phyloP scores from a whole-genome alignment of 2,329 filamentous ascomycete genomes.

The Sordariomycetes sp. region DNA sequence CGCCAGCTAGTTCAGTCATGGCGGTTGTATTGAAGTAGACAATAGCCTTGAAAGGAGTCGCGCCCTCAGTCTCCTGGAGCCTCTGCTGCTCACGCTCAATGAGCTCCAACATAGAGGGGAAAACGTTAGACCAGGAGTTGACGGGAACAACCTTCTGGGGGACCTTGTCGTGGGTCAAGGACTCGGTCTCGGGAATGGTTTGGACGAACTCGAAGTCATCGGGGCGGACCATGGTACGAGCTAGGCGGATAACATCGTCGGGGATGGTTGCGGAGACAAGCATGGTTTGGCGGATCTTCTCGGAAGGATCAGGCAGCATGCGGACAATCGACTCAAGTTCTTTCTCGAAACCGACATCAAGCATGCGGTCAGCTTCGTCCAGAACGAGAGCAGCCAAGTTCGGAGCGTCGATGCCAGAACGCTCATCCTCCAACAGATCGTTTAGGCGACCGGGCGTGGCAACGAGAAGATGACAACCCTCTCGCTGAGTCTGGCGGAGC shows the following conservation, averaged over 20 bases:
- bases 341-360: slow-evolving; percentile 79
- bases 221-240: slow-evolving; percentile 67
- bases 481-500: slow-evolving; percentile 55
- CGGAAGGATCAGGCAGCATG: slow-evolving; percentile 50
- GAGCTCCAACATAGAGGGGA: slow-evolving; percentile 72
- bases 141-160: slow-evolving; percentile 68
- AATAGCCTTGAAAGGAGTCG: slow-evolving; percentile 83
- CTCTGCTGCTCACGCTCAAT: slow-evolving; percentile 48
- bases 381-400: slow-evolving; percentile 89
- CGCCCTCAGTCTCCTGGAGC: slow-evolving; percentile 24
- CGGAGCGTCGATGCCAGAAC: slow-evolving; percentile 56
- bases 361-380: slow-evolving; percentile 96
- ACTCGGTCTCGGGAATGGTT: slow-evolving; percentile 75
- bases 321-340: slow-evolving; percentile 54
- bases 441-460: slow-evolving; percentile 83
- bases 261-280: slow-evolving; percentile 95
- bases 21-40: slow-evolving; percentile 79
- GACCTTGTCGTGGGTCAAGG: slow-evolving; percentile 75
- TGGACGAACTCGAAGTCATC: slow-evolving; percentile 80
- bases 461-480: slow-evolving; percentile 83
- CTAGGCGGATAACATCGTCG: slow-evolving; percentile 69
- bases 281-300: slow-evolving; percentile 75
- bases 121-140: slow-evolving; percentile 62
- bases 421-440: slow-evolving; percentile 65
- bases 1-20: slow-evolving; percentile 56